Percentiles rank a stretch among this genome's conserved stretches.
phyloP scores from a whole-genome alignment of 176 grass and related monocot species.

The Oryza coarctata region DNA sequence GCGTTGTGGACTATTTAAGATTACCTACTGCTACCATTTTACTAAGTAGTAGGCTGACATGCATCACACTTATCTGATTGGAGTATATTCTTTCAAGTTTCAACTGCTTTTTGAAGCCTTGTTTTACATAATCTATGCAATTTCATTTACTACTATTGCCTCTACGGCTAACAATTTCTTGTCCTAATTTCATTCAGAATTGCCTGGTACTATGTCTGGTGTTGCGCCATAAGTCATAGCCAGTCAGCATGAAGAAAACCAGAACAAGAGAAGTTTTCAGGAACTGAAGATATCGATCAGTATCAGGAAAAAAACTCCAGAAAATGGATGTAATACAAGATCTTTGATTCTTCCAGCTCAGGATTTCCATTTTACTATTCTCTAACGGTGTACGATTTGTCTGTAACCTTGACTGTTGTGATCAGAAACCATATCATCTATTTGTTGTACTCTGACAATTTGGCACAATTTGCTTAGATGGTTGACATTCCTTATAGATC shows the following conservation, averaged over 20 bases:
- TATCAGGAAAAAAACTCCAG: neutral
- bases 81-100: neutral
- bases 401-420: neutral
- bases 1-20: neutral
- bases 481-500: neutral
- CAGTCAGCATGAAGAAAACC: neutral
- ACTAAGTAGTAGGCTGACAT: neutral
- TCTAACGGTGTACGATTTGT: neutral
- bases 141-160: neutral
- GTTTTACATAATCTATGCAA: neutral
- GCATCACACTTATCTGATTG: neutral
- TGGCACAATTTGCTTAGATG: neutral
- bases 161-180: slow-evolving; percentile 6
- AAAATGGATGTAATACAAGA: neutral
- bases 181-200: neutral
- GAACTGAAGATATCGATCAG: neutral
- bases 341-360: neutral
- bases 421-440: neutral
- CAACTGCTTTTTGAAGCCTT: neutral
- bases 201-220: neutral
- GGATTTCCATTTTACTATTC: neutral
- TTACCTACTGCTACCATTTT: neutral
- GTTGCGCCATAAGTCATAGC: neutral
- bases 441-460: neutral
- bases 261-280: neutral